These are phyloP conservation scores for Trichosporon faecale DNA, from an alignment of 1,284 basidiomycete species.

Conservation along the genomic window DNA sequence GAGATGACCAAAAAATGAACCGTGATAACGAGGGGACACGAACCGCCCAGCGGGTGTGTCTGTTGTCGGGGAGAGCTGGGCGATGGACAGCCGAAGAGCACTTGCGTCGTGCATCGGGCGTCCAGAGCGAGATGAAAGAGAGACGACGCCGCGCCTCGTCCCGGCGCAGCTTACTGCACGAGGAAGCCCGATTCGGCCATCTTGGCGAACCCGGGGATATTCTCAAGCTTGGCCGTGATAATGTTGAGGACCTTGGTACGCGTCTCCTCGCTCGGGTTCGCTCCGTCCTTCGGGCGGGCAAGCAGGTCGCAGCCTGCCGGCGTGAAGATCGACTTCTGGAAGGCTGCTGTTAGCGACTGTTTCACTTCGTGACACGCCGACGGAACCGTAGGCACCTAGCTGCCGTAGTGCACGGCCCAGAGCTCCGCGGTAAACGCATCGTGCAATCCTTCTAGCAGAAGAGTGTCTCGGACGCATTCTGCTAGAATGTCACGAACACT, in stretches of 20 bases:
- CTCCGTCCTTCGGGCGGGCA: conserved; percentile 34
- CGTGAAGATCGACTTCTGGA: conserved; percentile 59
- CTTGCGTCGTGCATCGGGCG: too few species aligned
- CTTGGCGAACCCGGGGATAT: background rate
- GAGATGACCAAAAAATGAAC: background rate
- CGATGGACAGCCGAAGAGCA: too few species aligned
- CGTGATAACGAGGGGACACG: background rate
- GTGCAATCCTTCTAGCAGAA: background rate
- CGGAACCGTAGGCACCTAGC: background rate
- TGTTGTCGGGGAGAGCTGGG: too few species aligned
- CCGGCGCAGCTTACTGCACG: background rate
- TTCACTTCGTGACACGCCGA: background rate
- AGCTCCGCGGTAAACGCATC: background rate
- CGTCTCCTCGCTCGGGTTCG: background rate
- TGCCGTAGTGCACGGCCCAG: background rate
- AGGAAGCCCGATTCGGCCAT: background rate
- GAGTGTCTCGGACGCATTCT: background rate
- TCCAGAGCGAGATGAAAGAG: too few species aligned
- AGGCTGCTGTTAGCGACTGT: conserved; percentile 39
- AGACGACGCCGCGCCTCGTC: too few species aligned
- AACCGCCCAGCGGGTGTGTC: too few species aligned
- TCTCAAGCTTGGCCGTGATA: conserved; percentile 4
- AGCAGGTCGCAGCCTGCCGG: conserved; percentile 58
- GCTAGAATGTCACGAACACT: too few species aligned
- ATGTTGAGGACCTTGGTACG: conserved; percentile 1